A percentile compares a stretch with the other conserved stretches of the same genome.
Evolutionary conservation across 768 basidiomycete species (phyloP).

Genomic region (Inosperma sp.): DNA sequence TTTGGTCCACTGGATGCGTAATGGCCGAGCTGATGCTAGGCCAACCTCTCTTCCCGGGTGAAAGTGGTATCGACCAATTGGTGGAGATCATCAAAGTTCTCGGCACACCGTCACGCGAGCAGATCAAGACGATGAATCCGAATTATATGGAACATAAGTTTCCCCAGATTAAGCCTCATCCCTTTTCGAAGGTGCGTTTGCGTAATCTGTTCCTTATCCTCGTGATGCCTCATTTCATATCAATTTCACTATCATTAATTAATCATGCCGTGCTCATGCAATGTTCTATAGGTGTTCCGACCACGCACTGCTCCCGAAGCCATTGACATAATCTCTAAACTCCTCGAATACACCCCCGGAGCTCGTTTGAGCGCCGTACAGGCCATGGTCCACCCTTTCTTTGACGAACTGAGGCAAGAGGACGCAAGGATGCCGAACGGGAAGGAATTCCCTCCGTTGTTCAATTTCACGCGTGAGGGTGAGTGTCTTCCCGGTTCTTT

Average conservation of each 20-base stretch:
- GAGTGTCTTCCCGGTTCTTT: conserved; percentile 25
- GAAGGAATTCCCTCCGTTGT: conserved; percentile 89
- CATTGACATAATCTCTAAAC: conserved; percentile 90
- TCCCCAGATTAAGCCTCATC: conserved; percentile 99
- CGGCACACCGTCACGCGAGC: conserved; percentile 95
- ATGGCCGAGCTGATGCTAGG: conserved; percentile 99
- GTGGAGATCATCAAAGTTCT: conserved; percentile 99
- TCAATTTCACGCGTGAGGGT: conserved; percentile 97
- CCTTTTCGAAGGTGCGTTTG: conserved; percentile 81
- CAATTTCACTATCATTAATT: conserved; percentile 7
- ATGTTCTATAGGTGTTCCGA: conserved; percentile 76
- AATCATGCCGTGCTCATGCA: conserved; percentile 4
- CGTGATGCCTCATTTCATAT: too few species aligned
- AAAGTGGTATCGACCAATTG: conserved; percentile 97
- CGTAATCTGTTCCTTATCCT: too few species aligned
- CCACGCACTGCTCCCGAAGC: conserved; percentile 95
- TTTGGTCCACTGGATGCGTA: conserved; percentile 99
- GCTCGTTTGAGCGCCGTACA: conserved; percentile 86
- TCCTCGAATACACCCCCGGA: conserved; percentile 97
- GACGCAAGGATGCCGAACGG: conserved; percentile 96
- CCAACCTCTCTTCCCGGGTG: conserved; percentile 97
- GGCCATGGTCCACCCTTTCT: conserved; percentile 94
- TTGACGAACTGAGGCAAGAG: conserved; percentile 89
- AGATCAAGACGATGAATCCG: conserved; percentile 99
- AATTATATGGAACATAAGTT: conserved; percentile 99